phyloP scores from a whole-genome alignment of 2,329 filamentous ascomycete genomes.

The Cladophialophora bantiana region DNA sequence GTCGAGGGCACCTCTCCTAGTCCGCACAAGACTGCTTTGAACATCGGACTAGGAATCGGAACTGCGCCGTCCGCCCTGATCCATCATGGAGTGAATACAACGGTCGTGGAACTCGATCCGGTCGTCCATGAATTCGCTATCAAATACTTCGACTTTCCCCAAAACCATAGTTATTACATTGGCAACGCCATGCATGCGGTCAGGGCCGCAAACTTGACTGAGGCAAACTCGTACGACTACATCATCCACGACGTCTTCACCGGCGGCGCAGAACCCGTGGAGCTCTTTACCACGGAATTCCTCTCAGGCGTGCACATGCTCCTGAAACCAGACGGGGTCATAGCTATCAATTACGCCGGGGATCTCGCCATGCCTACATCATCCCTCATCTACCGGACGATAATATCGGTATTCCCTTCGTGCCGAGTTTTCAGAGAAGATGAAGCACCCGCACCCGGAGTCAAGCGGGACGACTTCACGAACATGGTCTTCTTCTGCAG shows the following conservation, averaged over 20 bases:
- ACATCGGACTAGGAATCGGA: conserved; percentile 91
- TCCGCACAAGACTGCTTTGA: conserved; percentile 65
- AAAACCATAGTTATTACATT: conserved; percentile 80
- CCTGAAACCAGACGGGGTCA: conserved; percentile 77
- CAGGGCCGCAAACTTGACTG: conserved; percentile 41
- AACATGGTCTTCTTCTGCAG: conserved; percentile 97
- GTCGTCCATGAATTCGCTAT: conserved; percentile 82
- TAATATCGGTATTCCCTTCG: conserved; percentile 80
- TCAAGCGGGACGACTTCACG: conserved; percentile 72
- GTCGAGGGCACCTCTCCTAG: conserved; percentile 60
- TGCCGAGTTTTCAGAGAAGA: conserved; percentile 91
- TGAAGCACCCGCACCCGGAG: conserved; percentile 57
- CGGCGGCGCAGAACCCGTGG: conserved; percentile 87
- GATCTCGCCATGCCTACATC: conserved; percentile 80
- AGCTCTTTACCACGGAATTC: conserved; percentile 88
- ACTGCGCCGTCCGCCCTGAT: conserved; percentile 88
- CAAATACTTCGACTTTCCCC: conserved; percentile 80
- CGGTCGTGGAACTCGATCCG: conserved; percentile 93
- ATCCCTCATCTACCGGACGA: conserved; percentile 80
- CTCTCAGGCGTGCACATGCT: conserved; percentile 73
- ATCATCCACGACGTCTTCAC: conserved; percentile 98
- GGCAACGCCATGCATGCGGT: conserved; percentile 80
- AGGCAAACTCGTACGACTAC: conserved; percentile 73
- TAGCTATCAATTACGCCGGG: conserved; percentile 96
- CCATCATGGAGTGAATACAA: conserved; percentile 87